A percentile compares a stretch with the other conserved stretches of the same genome.
phyloP scores from a whole-genome alignment of 2,329 filamentous ascomycete genomes.

The Leptodontidium sp. region DNA sequence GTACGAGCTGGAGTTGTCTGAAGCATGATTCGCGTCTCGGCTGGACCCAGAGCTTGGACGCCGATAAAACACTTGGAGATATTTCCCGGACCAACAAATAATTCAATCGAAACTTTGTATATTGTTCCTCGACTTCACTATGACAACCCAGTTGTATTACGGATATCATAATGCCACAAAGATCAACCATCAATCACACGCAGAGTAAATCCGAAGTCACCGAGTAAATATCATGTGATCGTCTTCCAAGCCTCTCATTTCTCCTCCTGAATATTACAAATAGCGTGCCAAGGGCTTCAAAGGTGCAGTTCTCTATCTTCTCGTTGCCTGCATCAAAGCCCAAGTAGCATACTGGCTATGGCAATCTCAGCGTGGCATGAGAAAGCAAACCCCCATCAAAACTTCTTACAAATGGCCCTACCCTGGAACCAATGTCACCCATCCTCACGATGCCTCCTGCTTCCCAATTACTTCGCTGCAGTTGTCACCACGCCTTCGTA shows the following conservation, averaged over 20 bases:
- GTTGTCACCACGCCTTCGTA: conserved; percentile 84
- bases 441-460: not conserved
- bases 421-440: not conserved
- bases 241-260: conserved; percentile 25
- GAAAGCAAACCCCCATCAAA: conserved; percentile 31
- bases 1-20: conserved; percentile 16
- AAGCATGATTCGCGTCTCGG: conserved; percentile 34
- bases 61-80: conserved; percentile 34
- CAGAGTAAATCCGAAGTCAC: not conserved
- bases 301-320: conserved; percentile 17
- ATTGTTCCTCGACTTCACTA: no score
- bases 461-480: conserved; percentile 40
- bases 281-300: conserved; percentile 18
- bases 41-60: conserved; percentile 34
- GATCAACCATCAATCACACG: not conserved
- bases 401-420: conserved; percentile 39
- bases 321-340: conserved; percentile 15
- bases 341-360: not conserved
- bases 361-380: conserved; percentile 19
- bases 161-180: not conserved
- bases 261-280: conserved; percentile 39
- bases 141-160: no score
- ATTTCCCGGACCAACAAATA: not conserved
- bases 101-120: not conserved
- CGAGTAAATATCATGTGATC: conserved; percentile 29